Evolutionary conservation across 1,284 basidiomycete species (phyloP).

Genomic region (Takashimella koratensis): DNA sequence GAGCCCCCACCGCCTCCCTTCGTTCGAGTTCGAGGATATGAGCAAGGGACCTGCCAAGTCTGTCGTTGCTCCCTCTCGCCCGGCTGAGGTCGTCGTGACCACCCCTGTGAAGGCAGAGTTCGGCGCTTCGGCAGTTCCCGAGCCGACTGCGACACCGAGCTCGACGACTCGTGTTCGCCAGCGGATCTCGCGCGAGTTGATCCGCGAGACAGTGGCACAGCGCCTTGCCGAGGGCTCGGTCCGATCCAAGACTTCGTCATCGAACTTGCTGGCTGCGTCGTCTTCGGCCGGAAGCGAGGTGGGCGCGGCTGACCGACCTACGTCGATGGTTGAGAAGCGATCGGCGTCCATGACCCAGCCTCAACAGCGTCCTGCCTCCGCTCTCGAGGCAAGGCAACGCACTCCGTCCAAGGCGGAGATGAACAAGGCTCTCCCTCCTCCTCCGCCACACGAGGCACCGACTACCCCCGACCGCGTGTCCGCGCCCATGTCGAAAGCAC

Average conservation of each 20-base stretch:
- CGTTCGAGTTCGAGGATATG: constrained; percentile 40
- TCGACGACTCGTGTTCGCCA: constrained; percentile 41
- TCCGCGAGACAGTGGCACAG: constrained; percentile 44
- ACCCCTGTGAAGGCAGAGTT: background rate
- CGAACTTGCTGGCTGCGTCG: constrained; percentile 19
- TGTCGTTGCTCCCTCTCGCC: background rate
- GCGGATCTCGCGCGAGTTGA: constrained; percentile 47
- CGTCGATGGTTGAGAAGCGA: constrained; percentile 10
- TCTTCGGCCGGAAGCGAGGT: constrained; percentile 3
- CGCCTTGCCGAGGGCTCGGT: constrained; percentile 34
- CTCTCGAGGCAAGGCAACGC: background rate
- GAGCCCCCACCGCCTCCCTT: constrained; percentile 43
- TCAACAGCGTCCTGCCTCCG: constrained; percentile 1
- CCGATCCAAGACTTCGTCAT: background rate
- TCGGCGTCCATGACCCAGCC: background rate
- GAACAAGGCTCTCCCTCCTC: constrained; percentile 22
- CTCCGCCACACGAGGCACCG: constrained; percentile 1
- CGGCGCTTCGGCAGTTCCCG: background rate
- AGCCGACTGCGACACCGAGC: constrained; percentile 3
- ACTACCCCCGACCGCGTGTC: background rate
- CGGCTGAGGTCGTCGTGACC: background rate
- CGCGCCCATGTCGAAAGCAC: constrained; percentile 23
- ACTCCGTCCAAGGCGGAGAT: background rate
- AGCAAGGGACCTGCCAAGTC: background rate
- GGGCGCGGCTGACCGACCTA: background rate